Evolutionary conservation across 345 rosid genomes (phyloP), one percentile per base, ranked within the genome.

Genomic region (Diplotaxis tenuifolia): DNA sequence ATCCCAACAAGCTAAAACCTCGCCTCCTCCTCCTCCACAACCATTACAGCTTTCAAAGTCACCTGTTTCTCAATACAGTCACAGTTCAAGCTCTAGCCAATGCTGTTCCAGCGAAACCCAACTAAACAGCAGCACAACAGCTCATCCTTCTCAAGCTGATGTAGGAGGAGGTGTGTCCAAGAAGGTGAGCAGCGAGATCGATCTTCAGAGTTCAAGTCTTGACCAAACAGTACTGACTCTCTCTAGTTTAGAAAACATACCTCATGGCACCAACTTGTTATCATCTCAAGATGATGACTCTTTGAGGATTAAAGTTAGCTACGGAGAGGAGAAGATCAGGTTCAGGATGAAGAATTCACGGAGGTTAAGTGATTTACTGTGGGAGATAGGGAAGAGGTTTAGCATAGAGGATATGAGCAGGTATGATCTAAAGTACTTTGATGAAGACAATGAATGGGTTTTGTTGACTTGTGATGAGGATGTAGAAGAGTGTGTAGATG

Each of bases 361-460:
- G 82, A 72, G 74, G 67, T 78, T 82, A 40, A 75, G 29, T 4
- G 88, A 89, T 70, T 52, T 94, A n/a, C 55, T 78, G 78, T 74
- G 78, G 70, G 96, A 94, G 84, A 91, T 91, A 9, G 70, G 80
- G 0, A 85, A 82, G 75, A 86, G 97, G 14, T 94, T 91, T 70
- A 85, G 55, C 49, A 80, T 87, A 72, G 92, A 84, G 8, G 88
- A 83, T 68, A 71, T 83, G n/a, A 76, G 77, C 55, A 78, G 77
- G 74, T 87, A 73, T 75, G 87, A 88, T 75, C 81, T 94, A 45
- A 94, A 86, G 86, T 94, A 94, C 88, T 79, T 94, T 75, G 97
- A 94, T 18, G 98, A 94, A 76, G 98, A 94, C 64, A 75, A 68
- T n/a, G 98, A 94, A 66, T 94, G 98, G 98, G 90, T 94, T 22